These are phyloP conservation scores for Euptelea pleiosperma DNA, from an alignment of 164 flowering plant species.

Conservation along the genomic window DNA sequence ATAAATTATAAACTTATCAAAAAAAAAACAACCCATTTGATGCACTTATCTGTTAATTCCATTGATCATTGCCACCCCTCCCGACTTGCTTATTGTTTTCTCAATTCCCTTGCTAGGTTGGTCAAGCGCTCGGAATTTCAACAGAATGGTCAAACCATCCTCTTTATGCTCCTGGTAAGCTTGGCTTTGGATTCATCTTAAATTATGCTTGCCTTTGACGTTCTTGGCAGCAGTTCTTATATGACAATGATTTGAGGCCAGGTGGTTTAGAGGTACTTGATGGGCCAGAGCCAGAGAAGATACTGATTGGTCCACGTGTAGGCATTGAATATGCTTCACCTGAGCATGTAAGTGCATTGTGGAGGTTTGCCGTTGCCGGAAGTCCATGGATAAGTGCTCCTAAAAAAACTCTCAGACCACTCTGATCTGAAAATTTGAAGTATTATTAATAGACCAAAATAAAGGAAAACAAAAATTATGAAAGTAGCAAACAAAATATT, in stretches of 20 bases:
- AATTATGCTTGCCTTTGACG: too few relatives aligned
- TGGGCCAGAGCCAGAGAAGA: conserved; percentile 82
- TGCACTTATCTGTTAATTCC: too few relatives aligned
- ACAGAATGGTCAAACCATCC: conserved; percentile 91
- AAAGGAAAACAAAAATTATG: too few relatives aligned
- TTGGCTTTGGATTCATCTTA: not conserved
- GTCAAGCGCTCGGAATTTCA: conserved; percentile 90
- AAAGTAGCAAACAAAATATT: too few relatives aligned
- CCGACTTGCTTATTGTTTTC: not conserved
- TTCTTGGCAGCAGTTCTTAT: conserved; percentile 7
- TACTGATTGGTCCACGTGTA: conserved; percentile 87
- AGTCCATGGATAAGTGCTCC: conserved; percentile 96
- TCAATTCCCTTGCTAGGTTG: conserved; percentile 44
- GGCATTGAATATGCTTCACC: conserved; percentile 95
- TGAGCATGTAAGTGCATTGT: conserved; percentile 76
- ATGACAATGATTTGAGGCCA: conserved; percentile 18
- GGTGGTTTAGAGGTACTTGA: conserved; percentile 92
- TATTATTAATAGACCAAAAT: too few relatives aligned
- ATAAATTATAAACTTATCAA: too few relatives aligned
- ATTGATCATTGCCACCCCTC: too few relatives aligned
- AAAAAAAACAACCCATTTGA: too few relatives aligned
- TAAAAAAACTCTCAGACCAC: conserved; percentile 64
- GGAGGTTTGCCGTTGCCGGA: conserved; percentile 94
- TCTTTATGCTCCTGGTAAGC: conserved; percentile 66
- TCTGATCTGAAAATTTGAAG: conserved; percentile 21